Percentiles rank a stretch among this genome's conserved stretches.
Evolutionary conservation across 768 basidiomycete species (phyloP).

Genomic region (Amanita exitialis): DNA sequence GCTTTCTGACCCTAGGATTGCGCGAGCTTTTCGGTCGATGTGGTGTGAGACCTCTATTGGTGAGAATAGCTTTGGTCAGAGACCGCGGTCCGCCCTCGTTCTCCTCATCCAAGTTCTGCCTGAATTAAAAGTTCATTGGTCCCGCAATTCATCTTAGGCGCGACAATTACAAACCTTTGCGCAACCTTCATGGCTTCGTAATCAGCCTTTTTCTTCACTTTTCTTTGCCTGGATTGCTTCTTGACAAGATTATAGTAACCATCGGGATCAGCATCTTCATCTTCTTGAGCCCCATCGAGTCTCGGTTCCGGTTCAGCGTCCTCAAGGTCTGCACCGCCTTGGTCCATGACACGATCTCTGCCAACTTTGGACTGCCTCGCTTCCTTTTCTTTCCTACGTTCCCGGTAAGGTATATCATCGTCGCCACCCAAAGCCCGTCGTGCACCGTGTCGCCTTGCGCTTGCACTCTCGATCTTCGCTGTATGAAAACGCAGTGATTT

Average conservation of each 20-base stretch:
- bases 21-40: conserved; percentile 81
- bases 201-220: conserved; percentile 70
- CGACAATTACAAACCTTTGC: conserved; percentile 36
- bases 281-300: conserved; percentile 20
- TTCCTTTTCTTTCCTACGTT: conserved; percentile 57
- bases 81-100: conserved; percentile 65
- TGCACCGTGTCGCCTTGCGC: conserved; percentile 65
- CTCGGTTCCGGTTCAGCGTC: conserved; percentile 37
- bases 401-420: conserved; percentile 89
- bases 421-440: conserved; percentile 73
- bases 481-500: conserved; percentile 90
- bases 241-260: conserved; percentile 93
- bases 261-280: conserved; percentile 38
- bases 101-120: conserved; percentile 22
- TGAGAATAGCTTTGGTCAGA: conserved; percentile 83
- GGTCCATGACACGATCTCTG: conserved; percentile 29
- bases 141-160: background rate
- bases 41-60: conserved; percentile 92
- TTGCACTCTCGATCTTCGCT: conserved; percentile 77
- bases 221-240: conserved; percentile 57
- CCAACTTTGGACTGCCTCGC: conserved; percentile 44
- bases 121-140: conserved; percentile 7
- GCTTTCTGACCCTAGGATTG: conserved; percentile 97
- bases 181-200: conserved; percentile 60
- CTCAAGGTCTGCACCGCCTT: conserved; percentile 62